Evolutionary conservation across 2,329 filamentous ascomycete species (phyloP).

Genomic region (Zasmidium cellare): DNA sequence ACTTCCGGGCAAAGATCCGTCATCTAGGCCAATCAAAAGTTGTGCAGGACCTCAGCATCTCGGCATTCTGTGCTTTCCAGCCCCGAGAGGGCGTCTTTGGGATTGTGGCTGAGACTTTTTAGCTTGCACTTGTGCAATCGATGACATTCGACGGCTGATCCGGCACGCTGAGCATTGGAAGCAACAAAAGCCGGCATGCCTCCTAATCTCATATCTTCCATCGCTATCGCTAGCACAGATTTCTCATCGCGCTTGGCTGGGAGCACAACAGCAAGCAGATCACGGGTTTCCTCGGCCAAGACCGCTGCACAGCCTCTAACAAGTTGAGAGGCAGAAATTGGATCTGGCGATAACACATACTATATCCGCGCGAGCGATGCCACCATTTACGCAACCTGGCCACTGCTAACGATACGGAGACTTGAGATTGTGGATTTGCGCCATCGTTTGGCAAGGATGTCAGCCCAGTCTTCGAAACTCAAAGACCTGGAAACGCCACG

Average conservation of each 20-base stretch:
- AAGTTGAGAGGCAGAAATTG: background rate
- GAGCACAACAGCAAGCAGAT: background rate
- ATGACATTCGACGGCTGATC: background rate
- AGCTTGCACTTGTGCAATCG: background rate
- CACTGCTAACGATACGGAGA: no score
- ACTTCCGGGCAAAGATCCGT: background rate
- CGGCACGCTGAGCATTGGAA: background rate
- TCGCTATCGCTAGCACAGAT: background rate
- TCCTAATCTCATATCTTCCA: background rate
- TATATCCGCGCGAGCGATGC: background rate
- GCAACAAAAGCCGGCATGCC: background rate
- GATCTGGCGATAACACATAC: background rate
- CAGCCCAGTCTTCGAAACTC: background rate
- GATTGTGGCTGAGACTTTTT: background rate
- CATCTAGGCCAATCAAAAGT: background rate
- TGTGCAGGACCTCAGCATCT: background rate
- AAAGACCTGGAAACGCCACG: slow-evolving; percentile 3
- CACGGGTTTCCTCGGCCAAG: background rate
- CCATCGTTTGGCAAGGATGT: no score
- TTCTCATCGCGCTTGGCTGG: background rate
- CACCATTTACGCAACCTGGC: background rate
- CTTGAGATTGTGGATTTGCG: no score
- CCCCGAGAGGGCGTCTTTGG: background rate
- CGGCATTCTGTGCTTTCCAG: background rate
- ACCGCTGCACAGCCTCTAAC: background rate